These are phyloP conservation scores for Cucumis cinereus DNA, from an alignment of 306 rosid genomes.

Conservation along the genomic window DNA sequence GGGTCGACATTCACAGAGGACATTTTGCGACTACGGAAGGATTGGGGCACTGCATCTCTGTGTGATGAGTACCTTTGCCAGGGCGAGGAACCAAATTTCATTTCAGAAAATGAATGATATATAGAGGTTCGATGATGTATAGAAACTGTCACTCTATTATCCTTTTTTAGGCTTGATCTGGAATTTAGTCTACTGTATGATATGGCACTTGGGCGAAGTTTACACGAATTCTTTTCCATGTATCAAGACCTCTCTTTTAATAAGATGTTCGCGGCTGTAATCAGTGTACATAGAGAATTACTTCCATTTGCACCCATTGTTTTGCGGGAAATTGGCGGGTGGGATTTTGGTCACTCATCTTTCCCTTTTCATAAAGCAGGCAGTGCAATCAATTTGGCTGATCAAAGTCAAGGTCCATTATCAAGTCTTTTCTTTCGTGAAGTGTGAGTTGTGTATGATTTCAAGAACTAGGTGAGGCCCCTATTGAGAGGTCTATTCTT, in stretches of 20 bases:
- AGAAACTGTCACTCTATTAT: not conserved
- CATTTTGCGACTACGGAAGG: slow-evolving; percentile 79
- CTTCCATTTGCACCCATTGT: not conserved
- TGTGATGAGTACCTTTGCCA: slow-evolving; percentile 96
- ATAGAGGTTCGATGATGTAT: not conserved
- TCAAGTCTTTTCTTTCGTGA: not conserved
- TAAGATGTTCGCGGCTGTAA: slow-evolving; percentile 2
- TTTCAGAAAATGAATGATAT: slow-evolving; percentile 65
- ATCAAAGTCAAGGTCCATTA: not conserved
- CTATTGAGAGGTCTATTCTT: too few relatives aligned
- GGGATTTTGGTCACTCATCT: not conserved
- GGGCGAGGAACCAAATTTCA: slow-evolving; percentile 70
- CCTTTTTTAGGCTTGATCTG: not conserved
- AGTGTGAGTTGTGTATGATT: too few relatives aligned
- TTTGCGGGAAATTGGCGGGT: not conserved
- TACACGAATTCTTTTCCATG: not conserved
- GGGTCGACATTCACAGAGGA: slow-evolving; percentile 97
- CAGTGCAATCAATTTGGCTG: not conserved
- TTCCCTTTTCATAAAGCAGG: not conserved
- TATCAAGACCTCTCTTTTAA: not conserved
- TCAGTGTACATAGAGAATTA: not conserved
- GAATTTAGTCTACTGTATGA: not conserved
- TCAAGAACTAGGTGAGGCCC: too few relatives aligned
- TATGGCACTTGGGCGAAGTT: not conserved
- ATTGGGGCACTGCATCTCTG: slow-evolving; percentile 70